Percentiles rank a stretch among this genome's conserved stretches.
These are phyloP conservation scores for Linderniella brevidens DNA, from an alignment of 257 asterid genomes.

Conservation along the genomic window DNA sequence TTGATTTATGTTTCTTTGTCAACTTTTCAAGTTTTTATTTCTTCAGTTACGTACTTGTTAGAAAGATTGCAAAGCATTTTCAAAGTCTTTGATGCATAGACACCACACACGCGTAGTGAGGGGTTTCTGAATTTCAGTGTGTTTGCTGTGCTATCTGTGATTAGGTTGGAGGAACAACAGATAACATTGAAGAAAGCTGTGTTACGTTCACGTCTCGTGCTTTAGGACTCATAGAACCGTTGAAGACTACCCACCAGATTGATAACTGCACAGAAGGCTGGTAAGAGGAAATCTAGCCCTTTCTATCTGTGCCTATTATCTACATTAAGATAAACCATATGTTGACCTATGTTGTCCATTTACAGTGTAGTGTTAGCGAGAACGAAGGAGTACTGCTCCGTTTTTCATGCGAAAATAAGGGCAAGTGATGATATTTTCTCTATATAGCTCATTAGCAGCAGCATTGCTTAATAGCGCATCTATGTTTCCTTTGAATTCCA, in stretches of 20 bases:
- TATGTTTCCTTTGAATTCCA: too few species aligned
- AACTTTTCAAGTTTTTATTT: too few species aligned
- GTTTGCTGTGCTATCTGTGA: slow-evolving; percentile 6
- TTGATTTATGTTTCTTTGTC: not conserved
- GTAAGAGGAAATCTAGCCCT: slow-evolving; percentile 19
- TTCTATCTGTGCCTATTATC: slow-evolving; percentile 7
- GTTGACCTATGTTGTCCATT: slow-evolving; percentile 11
- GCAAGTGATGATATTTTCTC: slow-evolving; percentile 25
- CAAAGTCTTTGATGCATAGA: too few species aligned
- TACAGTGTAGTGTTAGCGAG: slow-evolving; percentile 82
- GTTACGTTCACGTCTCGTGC: slow-evolving; percentile 88
- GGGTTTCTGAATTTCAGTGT: too few species aligned
- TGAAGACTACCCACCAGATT: slow-evolving; percentile 93
- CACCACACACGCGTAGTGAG: too few species aligned
- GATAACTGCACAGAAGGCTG: slow-evolving; percentile 97
- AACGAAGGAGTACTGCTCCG: slow-evolving; percentile 75
- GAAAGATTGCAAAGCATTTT: too few species aligned
- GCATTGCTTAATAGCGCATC: too few species aligned
- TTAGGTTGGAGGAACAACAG: slow-evolving; percentile 97
- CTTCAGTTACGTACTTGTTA: too few species aligned
- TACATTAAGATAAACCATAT: slow-evolving; percentile 6
- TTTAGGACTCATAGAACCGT: slow-evolving; percentile 47
- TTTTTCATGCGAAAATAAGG: slow-evolving; percentile 85
- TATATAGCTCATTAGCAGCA: too few species aligned
- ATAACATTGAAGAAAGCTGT: slow-evolving; percentile 89